Base-by-base conservation (phyloP, 306 rosid species). In the Amphicarpaea edgeworthii region DNA sequence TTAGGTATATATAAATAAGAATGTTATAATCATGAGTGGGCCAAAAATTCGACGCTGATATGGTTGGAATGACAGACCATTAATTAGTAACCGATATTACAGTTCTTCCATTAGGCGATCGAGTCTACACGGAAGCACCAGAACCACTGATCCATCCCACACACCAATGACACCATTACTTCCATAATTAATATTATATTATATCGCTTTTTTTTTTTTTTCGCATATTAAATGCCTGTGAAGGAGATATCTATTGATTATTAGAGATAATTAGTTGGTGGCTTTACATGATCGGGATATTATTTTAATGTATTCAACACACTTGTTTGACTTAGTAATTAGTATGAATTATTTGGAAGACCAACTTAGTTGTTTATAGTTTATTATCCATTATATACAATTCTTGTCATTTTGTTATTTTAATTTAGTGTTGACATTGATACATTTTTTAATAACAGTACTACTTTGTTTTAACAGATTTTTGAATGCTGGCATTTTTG, bases 401-500 rank as follows among this genome's bases (percentile, higher is more conserved):
- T 49, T 64, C 8, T 5, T 19, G 0, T 15, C 12, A 37, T 10
- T 37, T 28, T 38, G 7, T 37, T 11, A 45, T 19, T 67, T 7
- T 32, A 16, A 7, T 68, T 23, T 14, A 38, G 7, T 63, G 8
- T 37, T 59, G 24, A 37, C 6, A 71, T 8, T 38, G 17, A 59
- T 28, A 68, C 15, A 41, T 21, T 34, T 21, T 34, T 23, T 68
- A 50, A 28, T 14, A 5, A 42, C n/a, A n/a, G n/a, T n/a, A n/a
- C 7, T 54, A 6, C 47, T 72, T 76, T 51, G 1, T 68, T 75
- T 47, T 2, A 21, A 30, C 87, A 94, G 98, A 61, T 94, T 94
- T 51, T 85, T 94, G 90, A 94, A 94, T 77, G 88, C 95, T 6
- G 98, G 97, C n/a, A 84, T 94, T 41, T 94, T 94, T 3, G 98